Base-by-base conservation (phyloP, 768 basidiomycete species). In the Rhodosporidiobolus sp. region DNA sequence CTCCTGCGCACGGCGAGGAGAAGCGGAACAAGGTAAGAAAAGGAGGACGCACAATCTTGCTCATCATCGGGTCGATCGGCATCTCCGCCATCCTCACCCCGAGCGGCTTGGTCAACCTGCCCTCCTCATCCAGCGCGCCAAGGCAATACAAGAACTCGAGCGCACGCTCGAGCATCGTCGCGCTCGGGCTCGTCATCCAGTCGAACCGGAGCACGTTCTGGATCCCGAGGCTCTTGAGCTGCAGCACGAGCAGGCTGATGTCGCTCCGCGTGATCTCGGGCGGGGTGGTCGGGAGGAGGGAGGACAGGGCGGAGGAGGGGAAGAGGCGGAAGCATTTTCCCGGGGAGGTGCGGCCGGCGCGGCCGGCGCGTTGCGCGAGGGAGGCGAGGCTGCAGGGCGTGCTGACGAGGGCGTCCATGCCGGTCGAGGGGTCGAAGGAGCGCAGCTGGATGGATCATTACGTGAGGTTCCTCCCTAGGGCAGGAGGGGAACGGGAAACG, bases 201-300 rank as follows among this genome's bases (percentile, higher is more conserved):
- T 98, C 94, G 79, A 98, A 95, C 20, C 90, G 91, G 86, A 96
- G 89, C 22, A 98, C 81, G 81, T 99, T 92, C 76, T 98, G 90
- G 56, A 99, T 90, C 16, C 96, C 96, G 43, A 99, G 85, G 0
- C 91, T 90, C 81, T 98, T 98, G 60, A 98, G 86, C 79, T 97
- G 94, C 26, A 99, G 83, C 62, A 99, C 89, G 9, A 92, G 90
- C 4, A 91, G 90, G 0, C 90, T 90, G 83, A 99, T 86, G 78
- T 99, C 95, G 8, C 88, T 89, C 45, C 95, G 87, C 17, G 89
- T 89, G 60, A 98, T 89, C 83, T 99, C 96, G 3, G 96, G 92
- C 5, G 90, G 86, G 0, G 92, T 92, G 1, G 87, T 87, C 7
- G 83, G 82, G 2, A 88, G 84, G 69, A 98, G 85, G 1, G 84